These are phyloP conservation scores for Chlorophyllum brunneum DNA, from an alignment of 768 basidiomycete genomes.

Conservation along the genomic window DNA sequence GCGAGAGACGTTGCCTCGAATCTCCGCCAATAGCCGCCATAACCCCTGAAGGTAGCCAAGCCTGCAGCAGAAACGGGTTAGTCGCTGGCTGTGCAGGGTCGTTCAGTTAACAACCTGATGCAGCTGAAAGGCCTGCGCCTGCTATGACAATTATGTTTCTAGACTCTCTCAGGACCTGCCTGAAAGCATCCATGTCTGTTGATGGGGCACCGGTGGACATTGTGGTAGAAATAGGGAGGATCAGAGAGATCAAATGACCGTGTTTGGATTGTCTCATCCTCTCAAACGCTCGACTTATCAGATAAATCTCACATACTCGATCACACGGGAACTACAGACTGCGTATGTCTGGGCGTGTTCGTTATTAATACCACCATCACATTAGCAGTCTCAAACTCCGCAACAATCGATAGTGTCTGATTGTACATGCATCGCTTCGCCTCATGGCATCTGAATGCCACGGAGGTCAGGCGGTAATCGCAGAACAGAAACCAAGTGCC, in stretches of 20 bases:
- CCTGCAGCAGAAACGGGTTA: conserved; percentile 19
- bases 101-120: conserved; percentile 40
- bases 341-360: too few relatives aligned
- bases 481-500: too few relatives aligned
- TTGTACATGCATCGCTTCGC: too few relatives aligned
- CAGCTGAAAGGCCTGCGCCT: conserved; percentile 64
- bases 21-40: conserved; percentile 48
- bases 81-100: conserved; percentile 5
- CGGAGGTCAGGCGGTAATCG: too few relatives aligned
- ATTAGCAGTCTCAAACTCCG: too few relatives aligned
- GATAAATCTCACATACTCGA: too few relatives aligned
- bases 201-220: conserved; percentile 16
- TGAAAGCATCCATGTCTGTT: conserved; percentile 27
- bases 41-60: conserved; percentile 49
- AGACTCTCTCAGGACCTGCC: conserved; percentile 22
- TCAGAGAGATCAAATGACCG: neutral
- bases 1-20: conserved; percentile 49
- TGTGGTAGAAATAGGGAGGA: conserved; percentile 16
- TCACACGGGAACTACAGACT: too few relatives aligned
- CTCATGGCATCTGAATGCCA: too few relatives aligned
- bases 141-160: conserved; percentile 36
- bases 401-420: too few relatives aligned
- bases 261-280: too few relatives aligned
- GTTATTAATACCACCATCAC: too few relatives aligned
- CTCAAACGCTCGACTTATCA: too few relatives aligned